phyloP scores from a whole-genome alignment of 2,329 filamentous ascomycete species.

The Orbilia javanica region DNA sequence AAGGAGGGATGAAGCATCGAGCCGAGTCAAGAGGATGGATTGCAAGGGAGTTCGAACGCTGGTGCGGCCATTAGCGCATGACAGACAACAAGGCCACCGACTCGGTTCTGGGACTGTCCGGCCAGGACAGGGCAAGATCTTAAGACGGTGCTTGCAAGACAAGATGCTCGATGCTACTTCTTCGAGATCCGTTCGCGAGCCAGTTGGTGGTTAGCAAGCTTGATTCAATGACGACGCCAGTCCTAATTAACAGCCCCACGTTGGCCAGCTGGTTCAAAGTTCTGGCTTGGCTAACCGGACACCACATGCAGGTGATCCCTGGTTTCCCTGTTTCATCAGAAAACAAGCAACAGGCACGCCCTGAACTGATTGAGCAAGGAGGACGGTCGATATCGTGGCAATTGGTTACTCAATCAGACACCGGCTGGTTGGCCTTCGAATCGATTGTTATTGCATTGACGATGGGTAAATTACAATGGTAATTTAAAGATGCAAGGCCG shows the following conservation, averaged over 20 bases:
- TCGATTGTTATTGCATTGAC: neutral
- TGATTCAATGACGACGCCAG: constrained; percentile 19
- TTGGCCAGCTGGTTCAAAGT: constrained; percentile 32
- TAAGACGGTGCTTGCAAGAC: no score
- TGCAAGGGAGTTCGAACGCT: neutral
- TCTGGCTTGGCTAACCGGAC: constrained; percentile 25
- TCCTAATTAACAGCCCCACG: constrained; percentile 34
- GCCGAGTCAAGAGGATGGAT: no score
- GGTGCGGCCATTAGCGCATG: constrained; percentile 47
- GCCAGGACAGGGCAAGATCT: constrained; percentile 18
- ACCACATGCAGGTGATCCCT: constrained; percentile 26
- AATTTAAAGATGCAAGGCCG: neutral
- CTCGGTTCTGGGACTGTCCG: constrained; percentile 23
- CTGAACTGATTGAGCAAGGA: no score
- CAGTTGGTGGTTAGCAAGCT: constrained; percentile 14
- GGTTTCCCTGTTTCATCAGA: constrained; percentile 30
- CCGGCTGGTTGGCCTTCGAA: neutral
- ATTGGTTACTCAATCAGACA: neutral
- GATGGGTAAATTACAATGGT: neutral
- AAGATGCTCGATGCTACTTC: neutral
- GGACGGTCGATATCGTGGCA: constrained; percentile 20
- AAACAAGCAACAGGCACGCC: no score
- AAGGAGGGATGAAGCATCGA: neutral
- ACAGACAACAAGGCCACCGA: constrained; percentile 18
- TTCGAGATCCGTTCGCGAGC: neutral